Evolutionary conservation across 192 early-diverging fungal genomes (phyloP).

Genomic region (Coemansia sp.): DNA sequence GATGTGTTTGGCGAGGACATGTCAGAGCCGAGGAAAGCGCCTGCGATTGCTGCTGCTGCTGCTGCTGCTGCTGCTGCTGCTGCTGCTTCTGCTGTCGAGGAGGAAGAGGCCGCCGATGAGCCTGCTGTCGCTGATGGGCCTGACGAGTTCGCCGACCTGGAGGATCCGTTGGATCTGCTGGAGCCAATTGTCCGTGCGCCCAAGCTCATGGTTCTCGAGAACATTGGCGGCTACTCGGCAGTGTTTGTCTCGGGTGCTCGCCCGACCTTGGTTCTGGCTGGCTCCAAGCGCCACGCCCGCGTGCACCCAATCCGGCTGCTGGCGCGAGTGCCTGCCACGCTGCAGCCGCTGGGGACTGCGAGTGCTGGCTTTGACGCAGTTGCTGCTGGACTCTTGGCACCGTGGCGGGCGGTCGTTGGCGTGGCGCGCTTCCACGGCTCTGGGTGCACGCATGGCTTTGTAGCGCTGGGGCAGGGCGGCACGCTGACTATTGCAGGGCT

Average conservation of each 20-base stretch:
- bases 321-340: conserved; percentile 17
- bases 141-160: neutral
- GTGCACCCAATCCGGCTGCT: conserved; percentile 40
- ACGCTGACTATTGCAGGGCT: conserved; percentile 34
- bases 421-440: conserved; percentile 43
- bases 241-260: conserved; percentile 32
- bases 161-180: neutral
- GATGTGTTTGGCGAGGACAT: neutral
- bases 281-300: conserved; percentile 38
- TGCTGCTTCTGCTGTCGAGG: neutral
- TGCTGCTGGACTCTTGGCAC: conserved; percentile 16
- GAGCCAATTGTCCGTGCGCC: conserved; percentile 12
- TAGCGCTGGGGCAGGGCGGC: conserved; percentile 40
- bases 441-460: conserved; percentile 37
- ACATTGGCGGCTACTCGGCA: conserved; percentile 38
- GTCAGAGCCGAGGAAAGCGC: neutral
- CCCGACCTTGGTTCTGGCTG: conserved; percentile 30
- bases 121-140: neutral
- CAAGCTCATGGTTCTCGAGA: conserved; percentile 38
- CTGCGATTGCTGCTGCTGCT: neutral
- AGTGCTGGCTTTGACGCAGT: conserved; percentile 24
- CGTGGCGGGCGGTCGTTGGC: conserved; percentile 20
- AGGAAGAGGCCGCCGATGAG: neutral
- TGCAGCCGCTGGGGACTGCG: neutral
- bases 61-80: too few relatives aligned